phyloP scores from a whole-genome alignment of 441 rosid genomes.

The Erodium moschatum region DNA sequence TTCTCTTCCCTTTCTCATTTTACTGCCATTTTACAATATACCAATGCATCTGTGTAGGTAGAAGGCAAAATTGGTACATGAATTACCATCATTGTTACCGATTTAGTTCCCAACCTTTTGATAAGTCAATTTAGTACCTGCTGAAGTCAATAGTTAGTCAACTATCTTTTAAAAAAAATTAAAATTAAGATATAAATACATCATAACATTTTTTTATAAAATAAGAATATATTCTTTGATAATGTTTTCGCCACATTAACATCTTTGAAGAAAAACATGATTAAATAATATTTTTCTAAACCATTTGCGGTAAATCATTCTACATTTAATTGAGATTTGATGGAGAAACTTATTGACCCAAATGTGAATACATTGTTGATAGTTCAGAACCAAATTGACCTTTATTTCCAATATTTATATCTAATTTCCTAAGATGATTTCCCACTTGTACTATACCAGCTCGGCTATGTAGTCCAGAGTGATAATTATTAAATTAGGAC shows the following conservation, averaged over 20 bases:
- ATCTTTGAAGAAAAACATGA: background rate
- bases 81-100: too few species aligned
- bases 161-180: too few species aligned
- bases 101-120: too few species aligned
- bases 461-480: background rate
- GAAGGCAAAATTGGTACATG: background rate
- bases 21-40: slow-evolving; percentile 1
- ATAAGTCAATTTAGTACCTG: too few species aligned
- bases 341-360: background rate
- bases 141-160: too few species aligned
- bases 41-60: too few species aligned
- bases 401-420: too few species aligned
- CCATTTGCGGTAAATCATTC: too few species aligned
- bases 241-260: background rate
- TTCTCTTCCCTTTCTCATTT: background rate
- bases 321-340: background rate
- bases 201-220: too few species aligned
- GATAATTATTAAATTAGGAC: background rate
- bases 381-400: background rate
- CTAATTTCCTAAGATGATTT: background rate
- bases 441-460: background rate
- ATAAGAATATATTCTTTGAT: too few species aligned
- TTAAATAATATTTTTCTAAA: too few species aligned
- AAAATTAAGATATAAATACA: too few species aligned
- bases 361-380: background rate